Evolutionary conservation across 345 rosid genomes (phyloP), one percentile per base, ranked within the genome.

Genomic region (Euclidium syriacum): DNA sequence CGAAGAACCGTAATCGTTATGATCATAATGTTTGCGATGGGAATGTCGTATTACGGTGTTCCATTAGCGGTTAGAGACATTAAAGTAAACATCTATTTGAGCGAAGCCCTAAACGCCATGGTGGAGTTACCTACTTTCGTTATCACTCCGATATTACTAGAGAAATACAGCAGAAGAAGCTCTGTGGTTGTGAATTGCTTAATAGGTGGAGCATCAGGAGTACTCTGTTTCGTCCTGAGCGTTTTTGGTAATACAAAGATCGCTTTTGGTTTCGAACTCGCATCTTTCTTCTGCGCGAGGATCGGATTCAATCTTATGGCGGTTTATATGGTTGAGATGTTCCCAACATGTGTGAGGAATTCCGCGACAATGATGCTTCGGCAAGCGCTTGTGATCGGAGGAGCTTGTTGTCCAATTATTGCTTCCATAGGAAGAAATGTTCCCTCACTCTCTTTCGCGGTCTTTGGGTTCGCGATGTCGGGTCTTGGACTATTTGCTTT

Each of bases 321-420:
- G 10, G 78, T 86, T 24, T 76, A 80, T 53, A 47, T 73, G 39
- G 11, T 72, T 6, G 83, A 83, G 79, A 4, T 80, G 71, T 83
- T 83, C 54, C 82, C 88, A 0, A 80, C 80, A 7, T 64, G 77
- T 20, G 82, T 83, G 50, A 64, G 83, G 56, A 83, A 78, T 79
- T 72, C 63, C 5, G 78, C 79, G 1, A 62, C 76, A 15, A 49
- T 73, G 4, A 67, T 83, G 81, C 70, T 71, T 62, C 57, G 81
- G 57, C 83, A 80, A 68, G 74, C 75, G 0, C 42, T 73, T 25
- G 52, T 62, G 1, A 2, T 72, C 7, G 78, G 75, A 15, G 80
- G 73, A 6, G 70, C 75, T 43, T 72, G 58, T 39, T 38, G 73
- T 49, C 79, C 83, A 0, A n/a, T 75, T 16, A 36, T 78, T 46